A percentile compares a stretch with the other conserved stretches of the same genome.
phyloP scores from a whole-genome alignment of 169 alveolate genomes.

The Amoebophrya sp. region DNA sequence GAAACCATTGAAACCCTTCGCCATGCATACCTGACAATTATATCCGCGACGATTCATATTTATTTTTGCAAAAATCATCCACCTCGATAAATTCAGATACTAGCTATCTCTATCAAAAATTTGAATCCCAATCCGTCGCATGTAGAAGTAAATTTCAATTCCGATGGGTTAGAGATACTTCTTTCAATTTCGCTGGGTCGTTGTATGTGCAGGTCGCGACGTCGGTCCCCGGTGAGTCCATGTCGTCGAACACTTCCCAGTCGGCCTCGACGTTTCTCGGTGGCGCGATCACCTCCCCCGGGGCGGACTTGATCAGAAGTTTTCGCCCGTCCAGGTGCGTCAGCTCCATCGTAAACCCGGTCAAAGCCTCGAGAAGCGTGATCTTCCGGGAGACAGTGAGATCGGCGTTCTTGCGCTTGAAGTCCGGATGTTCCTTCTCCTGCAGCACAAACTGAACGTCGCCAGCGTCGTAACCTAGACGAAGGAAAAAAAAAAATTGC shows the following conservation, averaged over 20 bases:
- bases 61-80: no score
- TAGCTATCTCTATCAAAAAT: no score
- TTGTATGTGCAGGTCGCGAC: not conserved
- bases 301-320: conserved; percentile 38
- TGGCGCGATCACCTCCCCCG: conserved; percentile 58
- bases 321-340: conserved; percentile 54
- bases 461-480: conserved; percentile 32
- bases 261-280: conserved; percentile 8
- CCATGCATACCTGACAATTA: not conserved
- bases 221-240: not conserved
- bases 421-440: conserved; percentile 39
- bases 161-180: no score
- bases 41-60: no score
- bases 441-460: conserved; percentile 44
- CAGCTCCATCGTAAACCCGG: conserved; percentile 51
- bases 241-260: not conserved
- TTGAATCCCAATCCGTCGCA: no score
- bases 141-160: no score
- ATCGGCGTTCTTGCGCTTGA: conserved; percentile 62
- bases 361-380: conserved; percentile 54
- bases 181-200: not conserved
- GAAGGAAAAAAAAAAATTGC: no score
- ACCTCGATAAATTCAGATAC: no score
- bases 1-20: not conserved
- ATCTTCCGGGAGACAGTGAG: conserved; percentile 43